Base-by-base conservation (phyloP, 2,329 filamentous ascomycete genomes). In the Hawksworthiomyces lignivorus region DNA sequence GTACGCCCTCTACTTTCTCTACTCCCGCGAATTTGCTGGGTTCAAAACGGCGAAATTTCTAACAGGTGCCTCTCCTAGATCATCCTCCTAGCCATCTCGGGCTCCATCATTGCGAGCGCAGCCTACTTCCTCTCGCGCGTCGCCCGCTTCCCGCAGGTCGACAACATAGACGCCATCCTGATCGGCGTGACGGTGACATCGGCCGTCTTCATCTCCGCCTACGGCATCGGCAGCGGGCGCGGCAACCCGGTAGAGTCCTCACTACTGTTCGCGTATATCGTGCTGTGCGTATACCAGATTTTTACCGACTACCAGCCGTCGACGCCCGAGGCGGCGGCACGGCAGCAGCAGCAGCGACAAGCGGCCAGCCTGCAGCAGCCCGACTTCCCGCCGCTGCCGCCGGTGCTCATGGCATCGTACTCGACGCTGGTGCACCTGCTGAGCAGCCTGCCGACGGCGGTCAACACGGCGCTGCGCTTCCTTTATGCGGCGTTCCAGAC, bases 241-340 rank as follows among this genome's bases (percentile, higher is more conserved):
- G 92, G 92, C 47, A 98, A 95, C 56, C 87, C 90, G 3, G 85
- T 97, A 41, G 90, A 98, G 64, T 94, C 87, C 52, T 95, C 90
- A 18, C 70, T 98, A 10, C 75, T 98, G 45, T 97, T 98, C 58
- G 90, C 92, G 56, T 98, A 98, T 63, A 80, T 96, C 47, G 92
- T 95, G n/a, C 81, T 98, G 48, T 97, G 90, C 68, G 85, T 97
- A 57, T 98, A 97, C 67, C 92, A 98, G 63, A 97, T 97, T 62
- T 97, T 97, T 63, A 98, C 92, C 55, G 92, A 98, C 64, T 97
- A 97, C 64, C 79, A 90, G 52, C 88, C 92, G 4, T 89, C 85
- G 8, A 44, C 49, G 18, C 45, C 48, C 36, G 45, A 46, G 5
- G 63, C 75, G 15, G 79, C 75, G n/a, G 69, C 74, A 73, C 78